phyloP scores from a whole-genome alignment of 352 stramenopile species.

The Phytophthora europaea region DNA sequence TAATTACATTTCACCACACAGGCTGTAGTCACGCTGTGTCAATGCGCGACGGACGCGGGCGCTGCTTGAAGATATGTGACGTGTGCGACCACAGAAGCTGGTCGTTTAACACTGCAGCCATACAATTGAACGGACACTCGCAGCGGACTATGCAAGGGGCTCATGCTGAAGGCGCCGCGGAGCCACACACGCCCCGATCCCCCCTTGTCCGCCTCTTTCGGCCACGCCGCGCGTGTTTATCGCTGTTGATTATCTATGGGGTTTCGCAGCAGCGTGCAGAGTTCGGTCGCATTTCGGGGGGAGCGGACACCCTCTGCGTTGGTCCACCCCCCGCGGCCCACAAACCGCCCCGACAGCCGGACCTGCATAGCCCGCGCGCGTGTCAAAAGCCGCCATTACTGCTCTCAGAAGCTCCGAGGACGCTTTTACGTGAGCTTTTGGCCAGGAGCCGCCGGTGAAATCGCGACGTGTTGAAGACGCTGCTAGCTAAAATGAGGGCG shows the following conservation, averaged over 20 bases:
- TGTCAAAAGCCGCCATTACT: slow-evolving; percentile 48
- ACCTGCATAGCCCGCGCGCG: slow-evolving; percentile 26
- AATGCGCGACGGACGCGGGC: not conserved
- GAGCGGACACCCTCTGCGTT: slow-evolving; percentile 4
- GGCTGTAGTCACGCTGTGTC: slow-evolving; percentile 1
- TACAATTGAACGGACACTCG: slow-evolving; percentile 38
- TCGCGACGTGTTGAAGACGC: not conserved
- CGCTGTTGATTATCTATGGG: not conserved
- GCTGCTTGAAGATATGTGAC: not conserved
- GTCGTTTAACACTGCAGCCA: slow-evolving; percentile 26
- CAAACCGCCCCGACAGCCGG: slow-evolving; percentile 28
- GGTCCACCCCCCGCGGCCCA: slow-evolving; percentile 29
- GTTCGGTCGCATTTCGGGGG: slow-evolving; percentile 28
- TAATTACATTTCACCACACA: not conserved
- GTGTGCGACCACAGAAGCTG: not conserved
- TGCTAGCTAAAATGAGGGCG: not conserved
- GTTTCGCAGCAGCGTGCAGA: slow-evolving; percentile 1
- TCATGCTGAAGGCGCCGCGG: slow-evolving; percentile 29
- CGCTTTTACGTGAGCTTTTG: slow-evolving; percentile 42
- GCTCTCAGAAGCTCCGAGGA: slow-evolving; percentile 9
- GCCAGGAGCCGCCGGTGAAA: slow-evolving; percentile 14
- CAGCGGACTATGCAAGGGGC: slow-evolving; percentile 20
- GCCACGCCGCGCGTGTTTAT: slow-evolving; percentile 16
- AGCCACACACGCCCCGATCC: slow-evolving; percentile 41
- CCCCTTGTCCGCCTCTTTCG: slow-evolving; percentile 29